These are phyloP conservation scores for Graphilbum fragrans DNA, from an alignment of 2,329 filamentous ascomycete genomes.

Conservation along the genomic window DNA sequence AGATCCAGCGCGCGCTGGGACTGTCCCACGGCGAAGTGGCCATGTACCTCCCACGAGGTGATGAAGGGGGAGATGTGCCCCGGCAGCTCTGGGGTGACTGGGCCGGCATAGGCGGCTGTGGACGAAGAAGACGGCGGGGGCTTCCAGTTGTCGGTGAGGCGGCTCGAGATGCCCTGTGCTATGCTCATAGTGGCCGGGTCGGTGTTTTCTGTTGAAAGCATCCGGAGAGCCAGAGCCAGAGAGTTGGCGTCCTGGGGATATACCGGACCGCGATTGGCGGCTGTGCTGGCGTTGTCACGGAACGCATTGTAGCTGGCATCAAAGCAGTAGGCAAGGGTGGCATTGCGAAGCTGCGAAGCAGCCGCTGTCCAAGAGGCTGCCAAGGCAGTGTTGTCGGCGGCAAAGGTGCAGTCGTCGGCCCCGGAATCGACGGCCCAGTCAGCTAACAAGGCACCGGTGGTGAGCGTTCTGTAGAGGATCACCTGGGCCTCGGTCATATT, in stretches of 20 bases:
- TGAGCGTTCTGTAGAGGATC: constrained; percentile 41
- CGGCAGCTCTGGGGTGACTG: constrained; percentile 39
- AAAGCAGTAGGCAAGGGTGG: constrained; percentile 36
- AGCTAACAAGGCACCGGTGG: constrained; percentile 38
- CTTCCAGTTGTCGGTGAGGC: constrained; percentile 40
- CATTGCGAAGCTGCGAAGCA: constrained; percentile 26
- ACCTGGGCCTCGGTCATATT: constrained; percentile 39
- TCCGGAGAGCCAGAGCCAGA: constrained; percentile 38
- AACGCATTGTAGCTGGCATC: constrained; percentile 35
- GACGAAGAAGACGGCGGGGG: too few species aligned
- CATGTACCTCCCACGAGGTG: constrained; percentile 45
- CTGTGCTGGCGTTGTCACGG: constrained; percentile 34
- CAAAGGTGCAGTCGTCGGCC: too few species aligned
- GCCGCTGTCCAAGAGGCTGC: constrained; percentile 25
- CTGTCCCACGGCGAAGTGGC: constrained; percentile 35
- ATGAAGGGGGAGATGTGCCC: constrained; percentile 47
- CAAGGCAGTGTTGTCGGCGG: constrained; percentile 15
- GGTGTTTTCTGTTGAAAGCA: constrained; percentile 15
- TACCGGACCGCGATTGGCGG: constrained; percentile 32
- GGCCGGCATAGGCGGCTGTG: constrained; percentile 40
- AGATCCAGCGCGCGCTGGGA: constrained; percentile 40
- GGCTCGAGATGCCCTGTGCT: constrained; percentile 25
- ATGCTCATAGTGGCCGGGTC: neutral
- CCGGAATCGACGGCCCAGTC: constrained; percentile 27
- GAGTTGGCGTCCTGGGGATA: constrained; percentile 50